Conservation (phyloP, 495 filamentous ascomycete species). For the Parachaetomium inaequale region DNA sequence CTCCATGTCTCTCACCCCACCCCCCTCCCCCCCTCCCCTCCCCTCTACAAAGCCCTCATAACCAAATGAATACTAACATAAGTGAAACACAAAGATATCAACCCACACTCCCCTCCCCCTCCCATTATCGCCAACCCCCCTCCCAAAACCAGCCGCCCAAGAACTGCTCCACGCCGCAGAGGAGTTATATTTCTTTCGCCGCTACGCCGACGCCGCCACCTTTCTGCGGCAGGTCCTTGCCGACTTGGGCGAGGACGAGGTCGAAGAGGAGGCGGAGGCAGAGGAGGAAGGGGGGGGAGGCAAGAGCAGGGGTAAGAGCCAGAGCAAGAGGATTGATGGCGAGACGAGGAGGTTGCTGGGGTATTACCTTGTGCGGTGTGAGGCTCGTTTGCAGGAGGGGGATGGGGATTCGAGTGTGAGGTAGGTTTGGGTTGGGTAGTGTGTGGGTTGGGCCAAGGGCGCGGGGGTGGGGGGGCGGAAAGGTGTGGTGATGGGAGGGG, state of each 20-base stretch:
- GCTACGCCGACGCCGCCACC: constrained; percentile 42
- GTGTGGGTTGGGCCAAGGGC: background rate
- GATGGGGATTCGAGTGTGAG: background rate
- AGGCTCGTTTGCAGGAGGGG: constrained; percentile 15
- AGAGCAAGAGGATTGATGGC: constrained; percentile 31
- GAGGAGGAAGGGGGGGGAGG: background rate
- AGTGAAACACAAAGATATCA: no score
- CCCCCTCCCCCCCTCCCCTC: background rate
- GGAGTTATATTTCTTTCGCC: constrained; percentile 53
- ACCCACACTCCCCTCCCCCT: background rate
- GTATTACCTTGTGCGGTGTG: constrained; percentile 39
- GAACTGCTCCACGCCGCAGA: constrained; percentile 52
- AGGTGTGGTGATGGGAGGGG: background rate
- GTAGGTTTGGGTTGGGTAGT: background rate
- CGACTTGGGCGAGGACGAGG: constrained; percentile 4
- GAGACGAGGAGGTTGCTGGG: constrained; percentile 35
- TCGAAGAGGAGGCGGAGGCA: background rate
- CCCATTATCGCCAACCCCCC: background rate
- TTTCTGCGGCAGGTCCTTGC: constrained; percentile 34
- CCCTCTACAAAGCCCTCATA: background rate
- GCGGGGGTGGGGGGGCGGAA: background rate
- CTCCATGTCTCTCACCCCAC: background rate
- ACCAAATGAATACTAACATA: background rate
- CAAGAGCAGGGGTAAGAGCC: constrained; percentile 10
- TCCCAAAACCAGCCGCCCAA: constrained; percentile 44